Conservation (phyloP, 208 protist genomes). For the Kentomonas sorsogonicus region DNA sequence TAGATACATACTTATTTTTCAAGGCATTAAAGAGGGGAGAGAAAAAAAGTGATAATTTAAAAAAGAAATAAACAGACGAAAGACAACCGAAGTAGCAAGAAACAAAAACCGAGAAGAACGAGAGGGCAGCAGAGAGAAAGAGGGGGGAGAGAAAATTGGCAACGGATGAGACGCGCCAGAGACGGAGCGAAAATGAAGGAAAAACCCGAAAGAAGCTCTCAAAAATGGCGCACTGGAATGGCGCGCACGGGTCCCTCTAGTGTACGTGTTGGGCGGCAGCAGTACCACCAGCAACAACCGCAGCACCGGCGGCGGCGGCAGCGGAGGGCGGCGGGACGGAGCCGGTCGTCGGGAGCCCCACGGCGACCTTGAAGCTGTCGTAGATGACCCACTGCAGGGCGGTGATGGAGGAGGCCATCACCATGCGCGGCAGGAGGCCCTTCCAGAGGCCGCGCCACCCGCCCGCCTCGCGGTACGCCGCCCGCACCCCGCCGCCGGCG, state of each 20-base stretch:
- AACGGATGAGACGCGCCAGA: no score
- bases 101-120: no score
- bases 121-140: neutral
- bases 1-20: neutral
- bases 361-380: constrained; percentile 78
- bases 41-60: neutral
- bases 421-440: constrained; percentile 84
- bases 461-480: constrained; percentile 4
- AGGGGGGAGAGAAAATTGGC: neutral
- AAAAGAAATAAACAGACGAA: neutral
- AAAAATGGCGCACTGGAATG: no score
- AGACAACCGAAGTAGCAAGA: no score
- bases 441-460: constrained; percentile 61
- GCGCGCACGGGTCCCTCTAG: no score
- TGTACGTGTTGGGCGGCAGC: neutral
- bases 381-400: constrained; percentile 94
- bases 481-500: constrained; percentile 4
- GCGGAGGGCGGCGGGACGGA: neutral
- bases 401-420: constrained; percentile 93
- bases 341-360: constrained; percentile 55
- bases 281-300: neutral
- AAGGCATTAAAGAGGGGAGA: neutral
- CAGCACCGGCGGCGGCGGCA: neutral
- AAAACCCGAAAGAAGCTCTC: no score
- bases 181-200: no score